Base-by-base conservation (phyloP, 2,329 filamentous ascomycete genomes). In the Talaromyces piceae region DNA sequence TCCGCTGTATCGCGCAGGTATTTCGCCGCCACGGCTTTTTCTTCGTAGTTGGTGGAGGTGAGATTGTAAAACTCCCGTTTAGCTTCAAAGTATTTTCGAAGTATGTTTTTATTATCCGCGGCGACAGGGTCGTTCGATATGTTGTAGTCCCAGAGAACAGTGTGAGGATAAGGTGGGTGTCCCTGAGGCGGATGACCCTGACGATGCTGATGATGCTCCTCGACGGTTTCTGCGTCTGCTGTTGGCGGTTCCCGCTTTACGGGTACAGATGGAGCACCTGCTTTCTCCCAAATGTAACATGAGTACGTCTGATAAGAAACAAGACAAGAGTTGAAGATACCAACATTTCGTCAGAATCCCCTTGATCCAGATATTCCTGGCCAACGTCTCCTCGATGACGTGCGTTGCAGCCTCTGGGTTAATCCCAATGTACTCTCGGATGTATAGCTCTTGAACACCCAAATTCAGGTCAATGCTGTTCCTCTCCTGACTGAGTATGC, bases 1-100 rank as follows among this genome's bases (percentile, higher is more conserved):
- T 73, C 71, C 5, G 70, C 69, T 1, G 68, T 73, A 56, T 74
- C 71, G 3, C 71, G 67, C 23, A 74, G 65, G 46, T 72, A 73
- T 45, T 67, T 67, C 22, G 68, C 67, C 1, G 63, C 58, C 20
- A 59, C 55, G 30, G 60, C 56, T 27, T 58, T 58, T 3, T 58
- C 52, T 3, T 58, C 49, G 26, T 58, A 61, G 26, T 65, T 55
- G 26, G 49, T 54, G 31, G 59, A 50, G 31, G 60, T 57, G 26
- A 64, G 53, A 4, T 54, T 56, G 51, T 66, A 59, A 55, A 68
- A 71, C 5, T 74, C 69, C 1, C 60, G 55, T 50, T 68, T 67
- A 7, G 72, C 70, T 12, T 55, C 56, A 25, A 64, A 58, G 52
- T 71, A 73, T 61, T 52, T 27, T 59, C 57, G 52, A 52, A 55